These are phyloP conservation scores for Phaeosphaeria sp. DNA, from an alignment of 2,329 filamentous ascomycete species.

Conservation along the genomic window DNA sequence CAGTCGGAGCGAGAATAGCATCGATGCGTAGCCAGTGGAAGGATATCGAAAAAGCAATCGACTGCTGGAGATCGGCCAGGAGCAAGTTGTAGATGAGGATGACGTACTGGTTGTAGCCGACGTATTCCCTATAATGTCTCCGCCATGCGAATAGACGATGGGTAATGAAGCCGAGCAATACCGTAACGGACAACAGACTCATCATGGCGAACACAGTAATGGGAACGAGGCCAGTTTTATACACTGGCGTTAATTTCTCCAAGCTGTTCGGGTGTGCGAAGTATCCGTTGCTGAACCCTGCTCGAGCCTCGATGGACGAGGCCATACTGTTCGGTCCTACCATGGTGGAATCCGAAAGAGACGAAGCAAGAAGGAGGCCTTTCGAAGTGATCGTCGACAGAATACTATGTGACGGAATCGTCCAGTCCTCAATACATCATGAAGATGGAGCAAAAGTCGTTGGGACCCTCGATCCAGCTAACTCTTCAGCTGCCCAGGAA, in stretches of 20 bases:
- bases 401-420: conserved; percentile 1
- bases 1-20: conserved; percentile 53
- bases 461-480: conserved; percentile 1
- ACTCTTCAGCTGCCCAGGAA: conserved; percentile 8
- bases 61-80: conserved; percentile 60
- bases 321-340: background rate
- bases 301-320: conserved; percentile 7
- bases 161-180: conserved; percentile 57
- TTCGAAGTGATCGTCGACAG: background rate
- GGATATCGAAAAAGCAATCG: conserved; percentile 58
- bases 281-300: conserved; percentile 24
- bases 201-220: conserved; percentile 55
- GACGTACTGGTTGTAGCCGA: conserved; percentile 63
- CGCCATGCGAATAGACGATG: conserved; percentile 60
- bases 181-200: conserved; percentile 54
- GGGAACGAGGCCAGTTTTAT: conserved; percentile 54
- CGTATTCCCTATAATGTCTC: conserved; percentile 55
- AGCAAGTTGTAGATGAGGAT: conserved; percentile 61
- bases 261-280: conserved; percentile 38
- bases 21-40: conserved; percentile 55
- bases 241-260: conserved; percentile 35
- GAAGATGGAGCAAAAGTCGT: conserved; percentile 12
- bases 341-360: background rate
- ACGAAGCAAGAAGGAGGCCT: background rate
- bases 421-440: conserved; percentile 24